Evolutionary conservation across 2,329 filamentous ascomycete genomes (phyloP), one percentile per base, ranked within the genome.

Genomic region (Colletotrichum sp.): DNA sequence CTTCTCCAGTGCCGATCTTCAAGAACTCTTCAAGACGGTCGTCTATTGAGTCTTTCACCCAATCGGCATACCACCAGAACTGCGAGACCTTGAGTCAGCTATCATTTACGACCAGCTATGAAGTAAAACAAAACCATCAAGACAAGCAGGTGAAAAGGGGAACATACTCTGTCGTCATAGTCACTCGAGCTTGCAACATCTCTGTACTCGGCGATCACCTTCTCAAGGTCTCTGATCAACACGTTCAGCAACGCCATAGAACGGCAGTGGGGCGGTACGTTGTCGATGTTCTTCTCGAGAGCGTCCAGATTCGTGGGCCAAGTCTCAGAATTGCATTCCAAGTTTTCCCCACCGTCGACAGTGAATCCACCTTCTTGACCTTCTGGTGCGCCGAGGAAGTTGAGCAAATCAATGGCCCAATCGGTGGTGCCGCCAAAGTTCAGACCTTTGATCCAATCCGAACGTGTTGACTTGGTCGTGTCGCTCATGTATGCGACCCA

Each of bases 401-500:
- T 34, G 24, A 77, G 73, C 10, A 80, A 71, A 48, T 80, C 79
- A 21, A 77, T 67, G 15, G 78, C 78, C 78, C 78, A 79, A 34
- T 80, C 79, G 7, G 71, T 77, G 15, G 75, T 79, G 7, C 78
- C 79, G 2, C 26, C 75, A 52, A 80, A 74, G 52, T 77, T 77
- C 43, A 67, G 43, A 5, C 12, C 21, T 15, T 55, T 26, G 52
- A 74, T 72, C 18, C 59, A 55, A 4, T 39, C n/a, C 4, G 57
- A 12, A 18, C 79, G 71, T 3, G 10, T 8, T 2, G 34, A 28
- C 63, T 80, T 78, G n/a, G 43, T 77, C 6, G 48, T 36, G 15
- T 76, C 68, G 57, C 30, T 64, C 79, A 80, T 80, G 55, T 78
- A 79, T 1, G 79, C 80, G 79, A 79, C 79, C 71, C 76, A 80